A percentile compares a stretch with the other conserved stretches of the same genome.
Evolutionary conservation across 139 green algal genomes (phyloP).

Genomic region (Astrephomene gubernaculifera): DNA sequence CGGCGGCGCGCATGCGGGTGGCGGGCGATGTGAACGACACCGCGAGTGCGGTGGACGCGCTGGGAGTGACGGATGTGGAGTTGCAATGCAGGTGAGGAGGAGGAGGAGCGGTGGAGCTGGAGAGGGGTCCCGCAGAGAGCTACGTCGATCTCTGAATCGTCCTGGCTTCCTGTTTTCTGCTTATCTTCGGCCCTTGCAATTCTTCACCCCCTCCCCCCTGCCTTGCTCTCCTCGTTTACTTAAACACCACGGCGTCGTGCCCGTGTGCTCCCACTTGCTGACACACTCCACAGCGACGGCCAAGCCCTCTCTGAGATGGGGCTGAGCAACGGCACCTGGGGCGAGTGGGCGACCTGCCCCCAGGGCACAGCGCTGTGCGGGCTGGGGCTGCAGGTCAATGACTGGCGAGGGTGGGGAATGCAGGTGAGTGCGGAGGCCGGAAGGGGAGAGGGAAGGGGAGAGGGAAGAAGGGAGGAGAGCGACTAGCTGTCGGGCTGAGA

Average conservation of each 20-base stretch:
- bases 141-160: too few species aligned
- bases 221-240: too few species aligned
- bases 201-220: too few species aligned
- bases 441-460: too few species aligned
- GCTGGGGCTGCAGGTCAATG: not conserved
- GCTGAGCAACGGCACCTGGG: not conserved
- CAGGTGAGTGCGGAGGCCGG: not conserved
- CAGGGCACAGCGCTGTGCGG: not conserved
- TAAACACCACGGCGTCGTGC: too few species aligned
- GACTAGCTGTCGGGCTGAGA: too few species aligned
- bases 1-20: not conserved
- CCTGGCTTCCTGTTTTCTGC: not conserved
- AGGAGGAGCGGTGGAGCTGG: not conserved
- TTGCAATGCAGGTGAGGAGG: slow-evolving; percentile 10
- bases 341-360: not conserved
- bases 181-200: not conserved
- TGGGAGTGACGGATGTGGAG: slow-evolving; percentile 7
- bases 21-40: not conserved
- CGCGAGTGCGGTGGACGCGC: not conserved
- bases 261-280: too few species aligned
- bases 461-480: too few species aligned
- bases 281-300: slow-evolving; percentile 19
- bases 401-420: not conserved
- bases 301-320: not conserved
- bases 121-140: too few species aligned